Evolutionary conservation across 257 asterid genomes (phyloP).

Genomic region (Leonotis leonurus): DNA sequence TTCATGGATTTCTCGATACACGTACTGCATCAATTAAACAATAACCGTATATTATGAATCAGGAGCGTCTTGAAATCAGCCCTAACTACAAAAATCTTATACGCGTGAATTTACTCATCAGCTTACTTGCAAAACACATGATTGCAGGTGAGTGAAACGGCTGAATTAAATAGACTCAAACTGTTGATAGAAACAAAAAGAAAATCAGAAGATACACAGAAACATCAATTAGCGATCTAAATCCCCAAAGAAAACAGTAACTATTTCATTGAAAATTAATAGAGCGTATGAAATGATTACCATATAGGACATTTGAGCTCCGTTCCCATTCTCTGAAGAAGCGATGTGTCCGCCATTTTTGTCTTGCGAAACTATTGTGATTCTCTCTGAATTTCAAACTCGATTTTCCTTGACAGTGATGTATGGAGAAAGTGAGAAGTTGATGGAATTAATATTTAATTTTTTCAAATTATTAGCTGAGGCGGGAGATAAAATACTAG

Average conservation of each 20-base stretch:
- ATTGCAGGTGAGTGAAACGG: conserved; percentile 85
- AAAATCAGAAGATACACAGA: neutral
- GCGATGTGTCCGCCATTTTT: conserved; percentile 62
- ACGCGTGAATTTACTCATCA: neutral
- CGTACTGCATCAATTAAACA: conserved; percentile 31
- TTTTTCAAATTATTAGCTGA: neutral
- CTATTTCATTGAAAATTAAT: neutral
- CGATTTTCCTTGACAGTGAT: neutral
- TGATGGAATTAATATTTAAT: neutral
- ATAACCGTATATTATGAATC: too few relatives aligned
- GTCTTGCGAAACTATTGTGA: neutral
- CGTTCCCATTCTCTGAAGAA: conserved; percentile 87
- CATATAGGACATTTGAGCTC: conserved; percentile 99
- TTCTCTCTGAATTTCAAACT: neutral
- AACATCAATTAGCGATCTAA: neutral
- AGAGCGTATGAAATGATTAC: conserved; percentile 22
- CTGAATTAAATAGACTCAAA: conserved; percentile 73
- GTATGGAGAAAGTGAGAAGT: too few relatives aligned
- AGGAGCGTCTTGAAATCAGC: neutral
- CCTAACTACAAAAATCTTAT: neutral
- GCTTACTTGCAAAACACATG: conserved; percentile 92
- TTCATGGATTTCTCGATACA: conserved; percentile 83
- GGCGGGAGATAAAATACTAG: too few relatives aligned
- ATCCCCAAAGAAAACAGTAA: too few relatives aligned
- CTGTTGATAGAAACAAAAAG: conserved; percentile 36